Conservation (phyloP, 2,329 filamentous ascomycete species). For the Exophiala calicioides region DNA sequence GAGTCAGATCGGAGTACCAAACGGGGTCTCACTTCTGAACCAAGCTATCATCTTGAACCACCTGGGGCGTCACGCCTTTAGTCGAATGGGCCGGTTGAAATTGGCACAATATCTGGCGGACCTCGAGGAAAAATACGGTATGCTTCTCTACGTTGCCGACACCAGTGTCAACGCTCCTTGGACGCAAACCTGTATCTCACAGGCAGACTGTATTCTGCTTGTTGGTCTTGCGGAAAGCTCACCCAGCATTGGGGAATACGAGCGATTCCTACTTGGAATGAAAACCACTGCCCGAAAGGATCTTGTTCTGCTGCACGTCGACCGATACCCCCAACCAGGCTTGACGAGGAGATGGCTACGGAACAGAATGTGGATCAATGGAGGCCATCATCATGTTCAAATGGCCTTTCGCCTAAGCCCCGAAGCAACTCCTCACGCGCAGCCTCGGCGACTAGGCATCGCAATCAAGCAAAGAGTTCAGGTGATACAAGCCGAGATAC, state of each 20-base stretch:
- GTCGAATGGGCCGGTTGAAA: constrained; percentile 94
- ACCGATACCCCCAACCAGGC: constrained; percentile 82
- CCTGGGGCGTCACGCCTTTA: constrained; percentile 93
- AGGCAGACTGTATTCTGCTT: constrained; percentile 92
- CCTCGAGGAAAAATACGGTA: constrained; percentile 92
- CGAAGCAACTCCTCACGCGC: constrained; percentile 70
- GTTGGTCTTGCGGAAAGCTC: constrained; percentile 90
- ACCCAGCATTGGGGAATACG: constrained; percentile 90
- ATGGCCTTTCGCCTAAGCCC: constrained; percentile 81
- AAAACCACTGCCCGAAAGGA: constrained; percentile 96
- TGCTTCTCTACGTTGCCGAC: constrained; percentile 94
- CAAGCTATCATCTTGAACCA: constrained; percentile 94
- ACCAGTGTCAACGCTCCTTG: constrained; percentile 96
- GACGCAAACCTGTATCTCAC: constrained; percentile 96
- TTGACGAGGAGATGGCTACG: constrained; percentile 85
- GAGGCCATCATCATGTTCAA: constrained; percentile 94
- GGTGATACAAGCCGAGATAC: constrained; percentile 92
- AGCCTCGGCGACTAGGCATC: constrained; percentile 75
- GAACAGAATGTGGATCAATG: constrained; percentile 96
- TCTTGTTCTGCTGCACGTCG: constrained; percentile 82
- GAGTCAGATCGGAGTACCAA: constrained; percentile 82
- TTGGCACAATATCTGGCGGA: constrained; percentile 94
- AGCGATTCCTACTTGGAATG: constrained; percentile 92
- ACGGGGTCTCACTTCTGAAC: constrained; percentile 88
- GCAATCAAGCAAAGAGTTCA: constrained; percentile 91